These are phyloP conservation scores for Lepiota subincarnata DNA, from an alignment of 768 basidiomycete genomes.

Conservation along the genomic window DNA sequence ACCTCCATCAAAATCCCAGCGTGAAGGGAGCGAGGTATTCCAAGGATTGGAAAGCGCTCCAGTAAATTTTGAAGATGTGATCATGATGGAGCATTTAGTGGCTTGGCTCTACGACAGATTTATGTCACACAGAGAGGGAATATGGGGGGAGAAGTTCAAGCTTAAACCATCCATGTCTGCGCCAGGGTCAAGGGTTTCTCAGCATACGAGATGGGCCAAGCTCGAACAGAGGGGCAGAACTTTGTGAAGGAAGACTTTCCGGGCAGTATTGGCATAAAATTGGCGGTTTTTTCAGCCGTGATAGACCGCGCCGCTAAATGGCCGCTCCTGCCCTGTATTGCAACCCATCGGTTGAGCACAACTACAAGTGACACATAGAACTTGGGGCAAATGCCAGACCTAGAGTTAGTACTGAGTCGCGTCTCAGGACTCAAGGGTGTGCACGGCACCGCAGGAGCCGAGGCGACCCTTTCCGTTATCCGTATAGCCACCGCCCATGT, in stretches of 20 bases:
- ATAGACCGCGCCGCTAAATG: not conserved
- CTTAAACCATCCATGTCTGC: not conserved
- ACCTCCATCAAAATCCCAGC: not conserved
- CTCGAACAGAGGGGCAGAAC: slow-evolving; percentile 4
- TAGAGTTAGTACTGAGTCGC: too few relatives aligned
- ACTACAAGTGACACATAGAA: too few relatives aligned
- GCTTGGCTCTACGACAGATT: not conserved
- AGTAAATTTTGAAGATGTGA: not conserved
- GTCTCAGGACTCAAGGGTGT: too few relatives aligned
- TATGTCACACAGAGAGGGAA: not conserved
- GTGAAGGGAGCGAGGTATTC: not conserved
- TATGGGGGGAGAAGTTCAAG: slow-evolving; percentile 1
- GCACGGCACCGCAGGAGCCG: too few relatives aligned
- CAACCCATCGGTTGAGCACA: too few relatives aligned
- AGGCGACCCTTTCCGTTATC: too few relatives aligned
- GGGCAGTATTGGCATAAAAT: slow-evolving; percentile 1
- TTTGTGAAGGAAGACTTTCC: slow-evolving; percentile 1
- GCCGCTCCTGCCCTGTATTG: not conserved
- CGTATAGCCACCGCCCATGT: too few relatives aligned
- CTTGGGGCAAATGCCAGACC: too few relatives aligned
- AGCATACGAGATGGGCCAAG: not conserved
- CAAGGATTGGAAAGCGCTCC: not conserved
- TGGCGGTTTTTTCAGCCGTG: not conserved
- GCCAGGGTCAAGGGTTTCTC: not conserved
- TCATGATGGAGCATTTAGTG: not conserved